Conservation (phyloP, 2,329 filamentous ascomycete genomes). For the Fusarium sublunatum region DNA sequence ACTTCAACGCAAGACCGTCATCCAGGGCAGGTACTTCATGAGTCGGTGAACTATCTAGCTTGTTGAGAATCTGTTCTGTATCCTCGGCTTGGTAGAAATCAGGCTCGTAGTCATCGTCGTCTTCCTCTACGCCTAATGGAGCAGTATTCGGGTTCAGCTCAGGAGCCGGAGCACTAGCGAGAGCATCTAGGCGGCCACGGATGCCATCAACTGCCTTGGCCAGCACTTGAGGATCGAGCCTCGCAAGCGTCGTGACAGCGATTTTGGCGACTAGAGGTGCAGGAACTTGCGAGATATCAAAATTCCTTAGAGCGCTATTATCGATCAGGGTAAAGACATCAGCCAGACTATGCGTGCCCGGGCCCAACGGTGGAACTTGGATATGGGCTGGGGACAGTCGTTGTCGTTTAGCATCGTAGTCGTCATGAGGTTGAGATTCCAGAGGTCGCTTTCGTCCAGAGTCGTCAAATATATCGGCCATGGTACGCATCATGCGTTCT, state of each 20-base stretch:
- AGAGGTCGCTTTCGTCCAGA: slow-evolving; percentile 79
- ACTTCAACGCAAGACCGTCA: slow-evolving; percentile 71
- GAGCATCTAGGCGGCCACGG: slow-evolving; percentile 60
- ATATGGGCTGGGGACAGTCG: slow-evolving; percentile 63
- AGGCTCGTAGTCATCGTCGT: slow-evolving; percentile 89
- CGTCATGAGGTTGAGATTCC: slow-evolving; percentile 76
- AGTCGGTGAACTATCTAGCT: slow-evolving; percentile 76
- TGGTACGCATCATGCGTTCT: slow-evolving; percentile 81
- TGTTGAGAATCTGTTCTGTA: slow-evolving; percentile 80
- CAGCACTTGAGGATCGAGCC: slow-evolving; percentile 75
- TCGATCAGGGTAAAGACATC: slow-evolving; percentile 86
- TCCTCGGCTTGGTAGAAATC: slow-evolving; percentile 83
- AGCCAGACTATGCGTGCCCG: slow-evolving; percentile 81
- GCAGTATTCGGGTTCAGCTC: slow-evolving; percentile 68
- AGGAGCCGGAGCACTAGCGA: slow-evolving; percentile 59
- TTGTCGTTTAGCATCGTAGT: slow-evolving; percentile 85
- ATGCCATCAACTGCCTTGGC: slow-evolving; percentile 77
- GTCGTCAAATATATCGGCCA: slow-evolving; percentile 84
- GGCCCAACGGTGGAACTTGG: slow-evolving; percentile 75
- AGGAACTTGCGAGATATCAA: slow-evolving; percentile 85
- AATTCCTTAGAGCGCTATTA: slow-evolving; percentile 78
- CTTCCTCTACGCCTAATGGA: slow-evolving; percentile 76
- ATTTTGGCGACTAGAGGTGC: slow-evolving; percentile 81
- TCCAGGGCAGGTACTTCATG: slow-evolving; percentile 52
- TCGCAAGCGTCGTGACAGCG: slow-evolving; percentile 79